phyloP scores from a whole-genome alignment of 2,329 filamentous ascomycete species.

The Cordyceps cicadae region DNA sequence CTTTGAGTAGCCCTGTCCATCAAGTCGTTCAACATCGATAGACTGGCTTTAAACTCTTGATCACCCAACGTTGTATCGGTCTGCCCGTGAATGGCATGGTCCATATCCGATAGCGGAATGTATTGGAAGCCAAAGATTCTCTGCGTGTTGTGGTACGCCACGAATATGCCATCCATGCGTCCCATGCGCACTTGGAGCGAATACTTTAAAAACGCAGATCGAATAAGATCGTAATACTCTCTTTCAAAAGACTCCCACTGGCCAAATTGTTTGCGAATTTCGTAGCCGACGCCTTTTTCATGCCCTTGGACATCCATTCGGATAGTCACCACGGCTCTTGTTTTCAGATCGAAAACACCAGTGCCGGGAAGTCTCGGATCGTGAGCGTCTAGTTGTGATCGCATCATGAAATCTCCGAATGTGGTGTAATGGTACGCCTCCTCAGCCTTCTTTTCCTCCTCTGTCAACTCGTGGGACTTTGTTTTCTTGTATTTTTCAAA shows the following conservation, averaged over 20 bases:
- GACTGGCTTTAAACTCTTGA: slow-evolving; percentile 73
- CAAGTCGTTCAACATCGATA: slow-evolving; percentile 70
- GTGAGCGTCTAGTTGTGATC: slow-evolving; percentile 87
- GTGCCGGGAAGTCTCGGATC: slow-evolving; percentile 80
- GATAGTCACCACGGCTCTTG: slow-evolving; percentile 80
- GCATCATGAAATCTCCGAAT: slow-evolving; percentile 81
- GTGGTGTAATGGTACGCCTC: slow-evolving; percentile 86
- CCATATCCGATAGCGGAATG: slow-evolving; percentile 78
- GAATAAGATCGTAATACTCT: slow-evolving; percentile 95
- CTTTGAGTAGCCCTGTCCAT: slow-evolving; percentile 65
- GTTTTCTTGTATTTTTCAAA: slow-evolving; percentile 76
- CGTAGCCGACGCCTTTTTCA: slow-evolving; percentile 72
- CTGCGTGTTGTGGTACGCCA: slow-evolving; percentile 90
- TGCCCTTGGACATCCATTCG: slow-evolving; percentile 74
- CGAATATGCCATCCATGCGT: slow-evolving; percentile 96
- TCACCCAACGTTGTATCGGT: slow-evolving; percentile 60
- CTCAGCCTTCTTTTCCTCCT: slow-evolving; percentile 61
- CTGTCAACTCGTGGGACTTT: slow-evolving; percentile 58
- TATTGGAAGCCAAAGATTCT: slow-evolving; percentile 98
- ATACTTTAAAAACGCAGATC: slow-evolving; percentile 91
- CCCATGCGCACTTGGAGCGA: slow-evolving; percentile 95
- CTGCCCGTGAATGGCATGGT: slow-evolving; percentile 78
- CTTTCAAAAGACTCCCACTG: slow-evolving; percentile 87
- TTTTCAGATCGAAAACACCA: slow-evolving; percentile 95
- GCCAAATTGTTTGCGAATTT: slow-evolving; percentile 69